These are phyloP conservation scores for Pichia norvegensis DNA, from an alignment of 1,139 yeast genomes.

Conservation along the genomic window DNA sequence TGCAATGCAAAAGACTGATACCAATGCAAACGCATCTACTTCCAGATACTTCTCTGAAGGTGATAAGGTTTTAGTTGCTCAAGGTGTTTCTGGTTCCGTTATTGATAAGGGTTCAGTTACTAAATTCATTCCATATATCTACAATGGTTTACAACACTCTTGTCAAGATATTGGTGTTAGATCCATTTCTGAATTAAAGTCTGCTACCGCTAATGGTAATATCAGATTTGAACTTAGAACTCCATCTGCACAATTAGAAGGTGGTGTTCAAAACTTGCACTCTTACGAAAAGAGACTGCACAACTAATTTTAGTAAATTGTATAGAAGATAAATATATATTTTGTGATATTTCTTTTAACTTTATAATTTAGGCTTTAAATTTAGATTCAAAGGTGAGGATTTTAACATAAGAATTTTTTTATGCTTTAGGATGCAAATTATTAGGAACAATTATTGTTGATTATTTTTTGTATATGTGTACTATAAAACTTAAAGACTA, in stretches of 20 bases:
- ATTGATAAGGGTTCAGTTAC: constrained; percentile 93
- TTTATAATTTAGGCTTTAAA: no score
- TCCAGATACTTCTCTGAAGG: constrained; percentile 96
- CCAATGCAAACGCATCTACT: constrained; percentile 91
- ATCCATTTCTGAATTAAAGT: constrained; percentile 59
- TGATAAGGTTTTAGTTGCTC: constrained; percentile 94
- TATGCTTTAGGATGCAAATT: not conserved
- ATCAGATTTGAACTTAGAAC: constrained; percentile 97
- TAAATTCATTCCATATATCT: constrained; percentile 89
- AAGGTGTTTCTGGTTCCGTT: constrained; percentile 97
- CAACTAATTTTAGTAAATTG: constrained; percentile 38
- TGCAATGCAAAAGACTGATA: constrained; percentile 92
- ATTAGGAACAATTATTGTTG: constrained; percentile 10
- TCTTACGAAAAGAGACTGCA: constrained; percentile 96
- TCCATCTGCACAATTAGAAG: constrained; percentile 97
- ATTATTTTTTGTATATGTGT: constrained; percentile 10
- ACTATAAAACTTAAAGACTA: constrained; percentile 8
- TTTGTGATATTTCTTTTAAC: not conserved
- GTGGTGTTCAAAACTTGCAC: constrained; percentile 95
- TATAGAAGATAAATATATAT: not conserved
- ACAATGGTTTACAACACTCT: constrained; percentile 95
- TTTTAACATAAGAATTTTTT: no score
- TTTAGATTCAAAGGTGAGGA: no score
- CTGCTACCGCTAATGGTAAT: constrained; percentile 54
- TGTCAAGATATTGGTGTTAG: constrained; percentile 93